Conservation (phyloP, 805 yeast genomes). For the Wickerhamiella azyma region DNA sequence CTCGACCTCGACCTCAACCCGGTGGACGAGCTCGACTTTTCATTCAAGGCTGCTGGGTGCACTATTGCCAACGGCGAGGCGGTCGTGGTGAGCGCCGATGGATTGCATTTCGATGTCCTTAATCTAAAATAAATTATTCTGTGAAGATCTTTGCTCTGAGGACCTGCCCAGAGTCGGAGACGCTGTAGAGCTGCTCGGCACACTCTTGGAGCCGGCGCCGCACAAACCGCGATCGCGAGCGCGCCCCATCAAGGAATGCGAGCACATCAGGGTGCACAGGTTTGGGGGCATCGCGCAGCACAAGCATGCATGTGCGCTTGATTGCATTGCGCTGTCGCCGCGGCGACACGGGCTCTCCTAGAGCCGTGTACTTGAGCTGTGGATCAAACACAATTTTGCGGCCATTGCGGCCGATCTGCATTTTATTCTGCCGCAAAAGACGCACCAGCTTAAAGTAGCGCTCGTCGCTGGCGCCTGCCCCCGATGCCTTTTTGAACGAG, state of each 20-base stretch:
- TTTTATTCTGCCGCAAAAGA: conserved; percentile 8
- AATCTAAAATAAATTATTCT: neutral
- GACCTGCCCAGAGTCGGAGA: neutral
- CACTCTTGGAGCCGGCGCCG: conserved; percentile 9
- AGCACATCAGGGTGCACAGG: conserved; percentile 10
- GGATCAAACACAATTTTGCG: conserved; percentile 15
- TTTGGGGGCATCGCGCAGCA: conserved; percentile 8
- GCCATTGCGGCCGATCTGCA: conserved; percentile 13
- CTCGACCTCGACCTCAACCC: neutral
- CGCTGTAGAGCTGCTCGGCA: conserved; percentile 5
- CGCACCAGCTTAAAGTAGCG: conserved; percentile 13
- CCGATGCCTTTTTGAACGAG: conserved; percentile 12
- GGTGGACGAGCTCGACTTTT: neutral
- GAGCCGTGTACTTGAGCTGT: neutral
- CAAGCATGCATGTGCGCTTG: neutral
- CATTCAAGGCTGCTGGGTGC: neutral
- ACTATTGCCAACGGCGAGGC: neutral
- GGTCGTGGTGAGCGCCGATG: neutral
- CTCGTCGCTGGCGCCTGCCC: neutral
- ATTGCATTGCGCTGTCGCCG: conserved; percentile 9
- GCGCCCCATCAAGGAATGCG: conserved; percentile 1
- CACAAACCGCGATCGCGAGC: neutral
- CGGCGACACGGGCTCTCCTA: conserved; percentile 8
- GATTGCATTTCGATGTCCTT: conserved; percentile 2
- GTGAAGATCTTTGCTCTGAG: neutral